Evolutionary conservation across 2,329 filamentous ascomycete genomes (phyloP), one percentile per base, ranked within the genome.

Genomic region (Saccharata proteae): DNA sequence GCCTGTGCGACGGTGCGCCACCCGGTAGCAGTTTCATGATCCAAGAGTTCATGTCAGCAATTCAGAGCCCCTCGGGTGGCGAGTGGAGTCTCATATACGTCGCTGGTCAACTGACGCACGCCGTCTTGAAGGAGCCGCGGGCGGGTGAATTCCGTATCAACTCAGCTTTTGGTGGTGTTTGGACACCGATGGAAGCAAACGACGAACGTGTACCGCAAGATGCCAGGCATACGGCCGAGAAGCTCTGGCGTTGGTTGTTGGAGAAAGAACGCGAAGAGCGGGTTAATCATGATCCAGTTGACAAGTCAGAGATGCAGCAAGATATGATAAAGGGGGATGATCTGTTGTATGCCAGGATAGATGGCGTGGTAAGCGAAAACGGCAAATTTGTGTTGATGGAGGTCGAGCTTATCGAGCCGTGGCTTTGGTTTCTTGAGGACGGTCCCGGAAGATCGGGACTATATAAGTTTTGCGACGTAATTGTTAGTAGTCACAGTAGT

Each of bases 321-420:
- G n/a, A 13, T 17, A 22, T 6, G 10, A 14, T 14, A 14, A 16
- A 2, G 18, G 13, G 4, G 31, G 2, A 8, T 2, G 33, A 35
- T 23, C 7, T 35, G 28, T 9, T 35, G 28, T 35, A 35, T 19
- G 33, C 28, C n/a, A 16, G 33, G 23, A 24, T 35, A 18, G 33
- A 35, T 20, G 33, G 33, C 3, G 33, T 35, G 23, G 22, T 35
- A 2, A 26, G 28, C 4, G 23, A 22, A 19, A 26, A 28, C 15
- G 33, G 33, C 4, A 19, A 16, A 14, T 35, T 35, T 20, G 27
- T 31, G 15, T 23, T 35, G 23, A 35, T 35, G 33, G 33, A 35
- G 33, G 28, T 30, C 13, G 33, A 35, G 28, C 28, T 35, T 23
- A 35, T 35, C 27, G 33, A 35, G 28, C 33, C 33, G 33, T 35